phyloP scores from a whole-genome alignment of 202 grass and related monocot genomes.

The Zizania palustris region DNA sequence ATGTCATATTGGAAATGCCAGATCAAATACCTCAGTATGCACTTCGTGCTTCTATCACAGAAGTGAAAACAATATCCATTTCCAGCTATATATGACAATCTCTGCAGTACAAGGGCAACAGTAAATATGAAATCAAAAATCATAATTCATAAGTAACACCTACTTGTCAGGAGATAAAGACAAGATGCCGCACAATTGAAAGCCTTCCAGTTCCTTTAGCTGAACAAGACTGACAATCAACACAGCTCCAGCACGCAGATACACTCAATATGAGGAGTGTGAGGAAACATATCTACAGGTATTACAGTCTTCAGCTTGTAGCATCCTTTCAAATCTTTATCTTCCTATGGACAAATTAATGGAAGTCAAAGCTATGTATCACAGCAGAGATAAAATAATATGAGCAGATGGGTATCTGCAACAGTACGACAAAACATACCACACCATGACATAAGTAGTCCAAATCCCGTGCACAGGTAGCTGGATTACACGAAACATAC shows the following conservation, averaged over 20 bases:
- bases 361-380: slow-evolving; percentile 25
- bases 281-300: slow-evolving; percentile 94
- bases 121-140: background rate
- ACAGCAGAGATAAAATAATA: slow-evolving; percentile 27
- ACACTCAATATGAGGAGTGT: slow-evolving; percentile 94
- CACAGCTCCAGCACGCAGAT: slow-evolving; percentile 82
- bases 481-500: slow-evolving; percentile 89
- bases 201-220: slow-evolving; percentile 30
- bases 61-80: background rate
- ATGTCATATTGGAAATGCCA: background rate
- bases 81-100: background rate
- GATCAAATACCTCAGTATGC: slow-evolving; percentile 22
- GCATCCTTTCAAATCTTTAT: slow-evolving; percentile 66
- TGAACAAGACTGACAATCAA: slow-evolving; percentile 37
- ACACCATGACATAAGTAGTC: slow-evolving; percentile 93
- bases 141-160: background rate
- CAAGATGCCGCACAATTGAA: background rate
- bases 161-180: slow-evolving; percentile 8
- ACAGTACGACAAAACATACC: slow-evolving; percentile 53
- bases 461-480: slow-evolving; percentile 84
- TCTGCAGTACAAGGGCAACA: background rate
- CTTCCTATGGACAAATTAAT: slow-evolving; percentile 52
- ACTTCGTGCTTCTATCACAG: background rate
- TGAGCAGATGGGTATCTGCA: background rate
- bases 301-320: slow-evolving; percentile 71